Conservation (phyloP, 2,329 filamentous ascomycete species). For the Xylaria sp. region DNA sequence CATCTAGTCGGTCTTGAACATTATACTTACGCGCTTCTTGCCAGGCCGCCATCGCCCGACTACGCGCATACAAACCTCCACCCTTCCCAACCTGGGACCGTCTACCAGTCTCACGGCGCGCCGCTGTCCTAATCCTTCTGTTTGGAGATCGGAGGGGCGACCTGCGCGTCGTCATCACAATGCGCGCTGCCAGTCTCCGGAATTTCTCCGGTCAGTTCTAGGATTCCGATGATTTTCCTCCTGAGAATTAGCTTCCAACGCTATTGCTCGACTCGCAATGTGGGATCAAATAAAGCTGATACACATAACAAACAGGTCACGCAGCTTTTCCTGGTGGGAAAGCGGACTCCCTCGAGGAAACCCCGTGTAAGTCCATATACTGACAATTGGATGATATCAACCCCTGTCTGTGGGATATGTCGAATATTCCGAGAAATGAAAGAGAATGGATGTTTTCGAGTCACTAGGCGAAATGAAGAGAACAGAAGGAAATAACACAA, state of each 20-base stretch:
- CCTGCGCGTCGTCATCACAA: conserved; percentile 76
- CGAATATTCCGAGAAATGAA: background rate
- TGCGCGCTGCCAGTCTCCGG: conserved; percentile 71
- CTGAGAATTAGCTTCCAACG: background rate
- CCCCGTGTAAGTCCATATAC: conserved; percentile 63
- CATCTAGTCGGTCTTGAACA: background rate
- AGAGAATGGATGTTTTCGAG: background rate
- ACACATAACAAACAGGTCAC: conserved; percentile 63
- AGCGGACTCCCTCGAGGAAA: conserved; percentile 67
- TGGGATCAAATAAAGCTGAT: conserved; percentile 1
- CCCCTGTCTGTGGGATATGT: background rate
- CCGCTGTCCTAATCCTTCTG: conserved; percentile 87
- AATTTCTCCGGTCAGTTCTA: conserved; percentile 70
- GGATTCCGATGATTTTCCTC: background rate
- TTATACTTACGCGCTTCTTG: conserved; percentile 49
- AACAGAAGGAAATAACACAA: background rate
- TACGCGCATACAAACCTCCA: conserved; percentile 70
- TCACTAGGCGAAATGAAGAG: background rate
- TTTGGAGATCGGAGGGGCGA: conserved; percentile 87
- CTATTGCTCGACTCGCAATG: background rate
- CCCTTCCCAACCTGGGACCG: conserved; percentile 71
- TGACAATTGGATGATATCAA: background rate
- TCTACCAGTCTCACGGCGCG: conserved; percentile 73
- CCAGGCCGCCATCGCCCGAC: conserved; percentile 70
- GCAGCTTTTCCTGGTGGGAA: conserved; percentile 87